Base-by-base conservation (phyloP, 2,329 filamentous ascomycete species). In the Periconia sp. region DNA sequence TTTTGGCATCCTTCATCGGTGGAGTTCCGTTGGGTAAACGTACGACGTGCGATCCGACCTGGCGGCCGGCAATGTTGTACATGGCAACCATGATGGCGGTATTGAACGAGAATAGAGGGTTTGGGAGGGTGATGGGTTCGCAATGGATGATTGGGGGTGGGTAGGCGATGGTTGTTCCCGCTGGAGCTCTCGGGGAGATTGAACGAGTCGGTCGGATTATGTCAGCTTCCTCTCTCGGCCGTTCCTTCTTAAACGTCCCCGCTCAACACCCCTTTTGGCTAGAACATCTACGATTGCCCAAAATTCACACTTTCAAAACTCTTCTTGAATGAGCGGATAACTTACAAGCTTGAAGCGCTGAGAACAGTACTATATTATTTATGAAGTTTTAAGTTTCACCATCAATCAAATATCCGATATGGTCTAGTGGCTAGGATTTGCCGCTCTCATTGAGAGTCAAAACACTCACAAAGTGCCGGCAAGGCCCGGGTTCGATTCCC, bases 21-120 rank as follows among this genome's bases (percentile, higher is more conserved):
- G 33, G 33, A 37, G 33, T 37, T n/a, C 33, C 13, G 42, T 18
- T 19, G 48, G 57, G 55, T 46, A 33, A 45, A 77, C 80, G 60
- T 76, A 82, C 80, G 60, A 79, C 69, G 72, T 82, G 80, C 57
- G 79, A 81, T 72, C 79, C 80, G 67, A 82, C 76, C 74, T 81
- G 77, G 63, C 79, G 77, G 73, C 79, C 79, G 60, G 74, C 65
- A 63, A 82, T 73, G 53, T 75, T 73, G 74, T 82, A 82, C 71
- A 77, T 79, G 63, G 74, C 76, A 68, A 82, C 80, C 80, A 82
- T 82, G 47, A 63, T 74, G 57, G 64, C 65, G 65, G 64, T 64
- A 47, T 62, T 60, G 47, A 41, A 45, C 50, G 50, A 45, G 47
- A 55, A 57, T 52, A 42, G 47, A 47, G 61, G 58, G 53, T 69